Evolutionary conservation across 2,329 filamentous ascomycete species (phyloP).

Genomic region (Metarhizium sp.): DNA sequence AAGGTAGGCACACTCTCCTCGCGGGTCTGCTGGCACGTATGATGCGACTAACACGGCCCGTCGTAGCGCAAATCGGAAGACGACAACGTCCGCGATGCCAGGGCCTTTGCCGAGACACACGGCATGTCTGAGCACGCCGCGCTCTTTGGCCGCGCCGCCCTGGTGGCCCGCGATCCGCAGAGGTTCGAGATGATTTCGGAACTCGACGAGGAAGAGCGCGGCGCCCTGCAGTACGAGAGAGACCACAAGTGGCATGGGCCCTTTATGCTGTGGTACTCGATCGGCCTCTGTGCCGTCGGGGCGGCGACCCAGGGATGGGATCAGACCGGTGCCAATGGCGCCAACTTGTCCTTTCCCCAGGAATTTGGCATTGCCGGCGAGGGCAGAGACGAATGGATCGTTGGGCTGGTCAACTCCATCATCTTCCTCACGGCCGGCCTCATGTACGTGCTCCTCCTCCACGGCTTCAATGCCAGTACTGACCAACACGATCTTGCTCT

Average conservation of each 20-base stretch:
- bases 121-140: constrained; percentile 36
- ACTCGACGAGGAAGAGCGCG: constrained; percentile 22
- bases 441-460: constrained; percentile 34
- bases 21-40: not conserved
- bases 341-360: constrained; percentile 48
- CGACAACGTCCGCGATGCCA: constrained; percentile 27
- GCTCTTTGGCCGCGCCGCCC: constrained; percentile 21
- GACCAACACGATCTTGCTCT: not conserved
- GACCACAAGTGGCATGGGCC: constrained; percentile 49
- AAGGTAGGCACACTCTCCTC: constrained; percentile 12
- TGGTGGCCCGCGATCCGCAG: constrained; percentile 18
- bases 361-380: constrained; percentile 22
- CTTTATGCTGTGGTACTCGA: constrained; percentile 26
- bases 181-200: constrained; percentile 11
- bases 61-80: constrained; percentile 14
- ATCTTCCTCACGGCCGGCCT: constrained; percentile 39
- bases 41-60: not conserved
- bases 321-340: constrained; percentile 50
- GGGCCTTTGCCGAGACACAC: constrained; percentile 36
- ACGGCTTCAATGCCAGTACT: not conserved
- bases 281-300: constrained; percentile 43
- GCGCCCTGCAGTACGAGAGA: constrained; percentile 29
- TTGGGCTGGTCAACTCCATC: constrained; percentile 20
- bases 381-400: constrained; percentile 33
- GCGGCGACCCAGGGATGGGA: constrained; percentile 54